Evolutionary conservation across 352 stramenopile species (phyloP), one percentile per base, ranked within the genome.

Genomic region (Globisporangium canariense): DNA sequence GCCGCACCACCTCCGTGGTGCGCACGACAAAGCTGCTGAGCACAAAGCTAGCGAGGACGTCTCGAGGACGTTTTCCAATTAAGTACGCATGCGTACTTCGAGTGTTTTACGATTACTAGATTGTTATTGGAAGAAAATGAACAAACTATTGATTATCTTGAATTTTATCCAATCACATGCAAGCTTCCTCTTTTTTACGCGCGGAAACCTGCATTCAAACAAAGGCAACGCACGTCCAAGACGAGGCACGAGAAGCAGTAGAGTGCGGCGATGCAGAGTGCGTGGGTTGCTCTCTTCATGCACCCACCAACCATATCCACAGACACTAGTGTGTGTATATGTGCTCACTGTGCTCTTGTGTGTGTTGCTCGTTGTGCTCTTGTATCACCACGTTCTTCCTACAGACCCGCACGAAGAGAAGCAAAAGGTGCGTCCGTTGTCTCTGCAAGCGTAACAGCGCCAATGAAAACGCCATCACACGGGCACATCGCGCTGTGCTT

Each of bases 321-420:
- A 20, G 41, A 9, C 41, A 20, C 18, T 36, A 36, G 4, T 41
- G 30, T 58, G 52, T 34, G 18, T 25, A 1, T 57, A 9, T 5
- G 30, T 16, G 51, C 51, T 57, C 16, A 57, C 16, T 40, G 5
- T 1, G 5, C 5, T 40, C 9, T 34, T 55, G 49, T 38, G 22
- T 30, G 20, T 52, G n/a, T 52, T n/a, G 32, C 32, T 13, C 36
- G 3, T 7, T 30, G 28, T 43, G 16, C 30, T 18, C 22, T 30
- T 54, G 49, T 55, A 16, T 58, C 3, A 16, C 30, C 20, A 4
- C 28, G 18, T 36, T 11, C 38, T 3, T 56, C 16, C 4, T 56
- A 2, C 40, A 94, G 86, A 94, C 40, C 86, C 86, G 0, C 85
- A 94, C 58, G 86, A 94, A 64, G 83, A 94, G 74, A 94, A 94